These are phyloP conservation scores for Manihot esculenta DNA, from an alignment of 441 rosid genomes.

Conservation along the genomic window DNA sequence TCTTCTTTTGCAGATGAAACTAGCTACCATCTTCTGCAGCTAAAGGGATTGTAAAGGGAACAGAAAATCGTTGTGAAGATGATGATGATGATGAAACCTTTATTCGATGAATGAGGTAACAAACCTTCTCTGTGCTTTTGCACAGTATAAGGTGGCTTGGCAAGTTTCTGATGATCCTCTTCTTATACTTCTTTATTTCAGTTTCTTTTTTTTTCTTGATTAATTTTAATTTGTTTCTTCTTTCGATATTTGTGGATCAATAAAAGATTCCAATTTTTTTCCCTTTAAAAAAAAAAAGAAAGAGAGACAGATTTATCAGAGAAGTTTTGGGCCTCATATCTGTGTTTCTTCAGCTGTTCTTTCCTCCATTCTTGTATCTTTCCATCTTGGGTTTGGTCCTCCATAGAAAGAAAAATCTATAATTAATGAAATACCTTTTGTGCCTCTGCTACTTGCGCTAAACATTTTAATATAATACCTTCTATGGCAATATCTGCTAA, in stretches of 20 bases:
- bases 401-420: neutral
- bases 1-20: conserved; percentile 22
- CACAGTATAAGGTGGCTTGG: conserved; percentile 1
- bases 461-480: neutral
- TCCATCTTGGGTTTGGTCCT: neutral
- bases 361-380: neutral
- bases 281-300: too few species aligned
- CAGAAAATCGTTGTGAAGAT: conserved; percentile 20
- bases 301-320: too few species aligned
- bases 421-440: conserved; percentile 6
- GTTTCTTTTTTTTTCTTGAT: neutral
- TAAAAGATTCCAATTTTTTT: too few species aligned
- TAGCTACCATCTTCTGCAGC: conserved; percentile 17
- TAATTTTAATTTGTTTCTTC: neutral
- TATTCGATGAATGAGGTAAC: conserved; percentile 23
- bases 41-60: conserved; percentile 26
- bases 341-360: too few species aligned
- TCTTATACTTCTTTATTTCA: neutral
- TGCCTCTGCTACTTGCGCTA: neutral
- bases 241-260: conserved; percentile 4
- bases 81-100: conserved; percentile 29
- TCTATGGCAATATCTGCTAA: neutral
- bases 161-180: neutral
- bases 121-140: conserved; percentile 24
- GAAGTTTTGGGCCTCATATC: neutral